Base-by-base conservation (phyloP, 129 eudicot species). In the Flaveria brownii region DNA sequence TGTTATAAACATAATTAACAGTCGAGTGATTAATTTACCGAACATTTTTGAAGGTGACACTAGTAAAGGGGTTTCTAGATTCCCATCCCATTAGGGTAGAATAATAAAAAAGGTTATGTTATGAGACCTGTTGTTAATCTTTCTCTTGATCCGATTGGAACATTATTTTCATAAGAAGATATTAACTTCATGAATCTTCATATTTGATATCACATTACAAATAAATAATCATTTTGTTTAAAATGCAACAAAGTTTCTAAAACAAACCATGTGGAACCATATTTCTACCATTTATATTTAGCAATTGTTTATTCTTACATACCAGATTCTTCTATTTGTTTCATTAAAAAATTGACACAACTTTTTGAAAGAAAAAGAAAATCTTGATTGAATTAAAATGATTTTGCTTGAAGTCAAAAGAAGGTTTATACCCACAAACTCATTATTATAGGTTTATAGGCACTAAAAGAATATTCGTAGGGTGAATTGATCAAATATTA, bases 381-480 rank as follows among this genome's bases (percentile, higher is more conserved):
- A 59, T 59, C 5, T 59, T 59, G 13, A 22, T 23, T 59, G 39
- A 59, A 59, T 22, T 11, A 59, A 23, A 22, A 59, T 2, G 26
- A 59, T 59, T 59, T 59, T 59, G 65, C 65, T 22, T 22, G 36
- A 59, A 59, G 65, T 23, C 11, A 59, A 59, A 59, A 59, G 6
- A n/a, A 8, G 15, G 65, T 12, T 60, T 60, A 63, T 30, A 25
- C 22, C 68, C 41, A 63, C 68, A 70, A 52, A 55, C 5, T 41
- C 49, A 78, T 25, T 45, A 60, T 62, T 45, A 11, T 36, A 36
- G 7, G 5, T 36, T 45, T 45, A 51, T 26, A 26, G 67, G 23
- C 22, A 9, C n/a, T 63, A 63, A 28, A 65, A 30, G 73, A 76
- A 65, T 65, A 76, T 76, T 76, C 56, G 17, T 30, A 36, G 28